Evolutionary conservation across 192 early-diverging fungal genomes (phyloP).

Genomic region (Pilaira anomala): DNA sequence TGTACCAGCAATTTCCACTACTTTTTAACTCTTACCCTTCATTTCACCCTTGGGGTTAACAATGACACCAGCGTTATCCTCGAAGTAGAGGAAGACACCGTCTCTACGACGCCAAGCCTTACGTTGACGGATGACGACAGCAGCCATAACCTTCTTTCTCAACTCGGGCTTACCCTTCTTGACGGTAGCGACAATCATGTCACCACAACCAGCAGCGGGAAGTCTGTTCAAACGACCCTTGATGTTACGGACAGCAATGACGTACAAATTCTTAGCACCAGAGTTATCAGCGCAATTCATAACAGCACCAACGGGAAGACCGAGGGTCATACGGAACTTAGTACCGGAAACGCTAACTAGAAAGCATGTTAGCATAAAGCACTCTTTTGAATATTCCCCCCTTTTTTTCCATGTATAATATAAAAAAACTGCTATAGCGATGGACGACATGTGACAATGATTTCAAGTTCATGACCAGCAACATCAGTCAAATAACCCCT

Average conservation of each 20-base stretch:
- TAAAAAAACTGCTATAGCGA: no score
- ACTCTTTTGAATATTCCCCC: background rate
- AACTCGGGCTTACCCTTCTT: constrained; percentile 99
- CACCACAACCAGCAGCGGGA: constrained; percentile 96
- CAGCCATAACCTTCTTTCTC: constrained; percentile 99
- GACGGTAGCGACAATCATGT: constrained; percentile 99
- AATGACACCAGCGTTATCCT: constrained; percentile 99
- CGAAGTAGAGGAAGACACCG: constrained; percentile 99
- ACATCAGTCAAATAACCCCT: no score
- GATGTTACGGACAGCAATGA: constrained; percentile 96
- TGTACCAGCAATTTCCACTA: background rate
- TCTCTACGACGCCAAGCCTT: constrained; percentile 99
- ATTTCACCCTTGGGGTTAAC: constrained; percentile 73
- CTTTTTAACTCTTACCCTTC: constrained; percentile 12
- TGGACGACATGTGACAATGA: no score
- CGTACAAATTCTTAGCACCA: constrained; percentile 99
- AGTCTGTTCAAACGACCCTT: constrained; percentile 96
- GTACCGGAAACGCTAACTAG: constrained; percentile 75
- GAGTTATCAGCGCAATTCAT: constrained; percentile 99
- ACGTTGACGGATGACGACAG: constrained; percentile 98
- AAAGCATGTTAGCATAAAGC: background rate
- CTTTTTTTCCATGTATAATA: background rate
- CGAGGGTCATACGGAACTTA: constrained; percentile 99
- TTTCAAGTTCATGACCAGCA: no score
- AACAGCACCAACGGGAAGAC: constrained; percentile 88